Percentiles rank a stretch among this genome's conserved stretches.
Evolutionary conservation across 495 filamentous ascomycete genomes (phyloP).

Genomic region (Penicillium antarcticum): DNA sequence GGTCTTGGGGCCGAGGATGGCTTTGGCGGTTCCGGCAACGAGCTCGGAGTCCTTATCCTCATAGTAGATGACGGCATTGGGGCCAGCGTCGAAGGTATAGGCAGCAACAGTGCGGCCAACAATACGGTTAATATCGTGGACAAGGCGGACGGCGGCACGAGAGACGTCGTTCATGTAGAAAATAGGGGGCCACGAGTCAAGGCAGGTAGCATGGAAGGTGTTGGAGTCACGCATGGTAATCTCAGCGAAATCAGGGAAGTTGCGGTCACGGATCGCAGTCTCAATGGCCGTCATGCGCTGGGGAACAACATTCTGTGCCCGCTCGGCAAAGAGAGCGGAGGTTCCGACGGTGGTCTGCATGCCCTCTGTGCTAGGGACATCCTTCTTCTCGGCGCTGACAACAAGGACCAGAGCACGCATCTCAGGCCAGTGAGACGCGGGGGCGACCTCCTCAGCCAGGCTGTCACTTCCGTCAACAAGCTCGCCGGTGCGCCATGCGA

Average conservation of each 20-base stretch:
- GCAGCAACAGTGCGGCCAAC: constrained; percentile 74
- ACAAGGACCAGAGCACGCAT: constrained; percentile 93
- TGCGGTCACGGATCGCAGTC: constrained; percentile 65
- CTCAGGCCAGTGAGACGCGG: constrained; percentile 84
- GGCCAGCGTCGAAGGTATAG: constrained; percentile 97
- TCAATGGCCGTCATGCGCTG: constrained; percentile 83
- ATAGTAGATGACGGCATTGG: constrained; percentile 95
- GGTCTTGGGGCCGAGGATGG: constrained; percentile 43
- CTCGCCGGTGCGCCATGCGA: constrained; percentile 81
- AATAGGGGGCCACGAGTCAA: constrained; percentile 94
- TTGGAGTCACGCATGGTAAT: constrained; percentile 96
- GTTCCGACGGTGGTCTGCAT: constrained; percentile 97
- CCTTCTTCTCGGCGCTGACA: constrained; percentile 89
- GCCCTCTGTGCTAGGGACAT: constrained; percentile 81
- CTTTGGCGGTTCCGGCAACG: constrained; percentile 69
- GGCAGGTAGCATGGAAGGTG: constrained; percentile 89
- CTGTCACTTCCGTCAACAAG: constrained; percentile 77
- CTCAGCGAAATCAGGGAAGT: constrained; percentile 85
- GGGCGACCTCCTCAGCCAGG: constrained; percentile 79
- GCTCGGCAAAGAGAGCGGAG: constrained; percentile 72
- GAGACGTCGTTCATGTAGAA: constrained; percentile 97
- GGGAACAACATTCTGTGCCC: constrained; percentile 73
- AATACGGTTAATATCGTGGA: constrained; percentile 79
- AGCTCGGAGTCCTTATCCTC: constrained; percentile 67
- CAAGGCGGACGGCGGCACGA: constrained; percentile 76